These are phyloP conservation scores for Diplodia intermedia DNA, from an alignment of 2,329 filamentous ascomycete species.

Conservation along the genomic window DNA sequence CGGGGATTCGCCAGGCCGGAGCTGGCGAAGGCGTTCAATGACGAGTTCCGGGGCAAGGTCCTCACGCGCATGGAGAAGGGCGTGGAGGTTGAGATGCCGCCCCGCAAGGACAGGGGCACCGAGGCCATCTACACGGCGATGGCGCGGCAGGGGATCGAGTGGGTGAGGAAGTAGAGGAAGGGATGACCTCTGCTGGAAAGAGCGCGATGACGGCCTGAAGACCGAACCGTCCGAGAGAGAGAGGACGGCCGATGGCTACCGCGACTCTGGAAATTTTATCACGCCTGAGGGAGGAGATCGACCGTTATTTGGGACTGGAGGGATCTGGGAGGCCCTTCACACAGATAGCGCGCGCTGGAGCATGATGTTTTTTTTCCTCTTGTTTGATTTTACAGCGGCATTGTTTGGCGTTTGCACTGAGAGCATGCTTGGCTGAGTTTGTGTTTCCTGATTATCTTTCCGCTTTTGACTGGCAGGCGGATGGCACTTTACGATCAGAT, in stretches of 20 bases:
- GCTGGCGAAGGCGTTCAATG: not conserved
- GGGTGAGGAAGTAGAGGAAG: not conserved
- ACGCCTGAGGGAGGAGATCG: too few species aligned
- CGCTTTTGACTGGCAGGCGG: not conserved
- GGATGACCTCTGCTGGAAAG: too few species aligned
- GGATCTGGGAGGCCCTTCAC: too few species aligned
- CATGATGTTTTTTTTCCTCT: not conserved
- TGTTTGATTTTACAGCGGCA: not conserved
- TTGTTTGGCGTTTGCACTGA: not conserved
- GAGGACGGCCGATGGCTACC: too few species aligned
- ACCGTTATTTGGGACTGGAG: too few species aligned
- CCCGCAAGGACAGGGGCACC: not conserved
- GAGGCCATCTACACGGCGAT: not conserved
- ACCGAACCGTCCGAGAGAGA: too few species aligned
- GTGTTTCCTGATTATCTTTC: not conserved
- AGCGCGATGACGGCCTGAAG: too few species aligned
- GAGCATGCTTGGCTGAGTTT: not conserved
- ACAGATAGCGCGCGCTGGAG: too few species aligned
- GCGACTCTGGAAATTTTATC: too few species aligned
- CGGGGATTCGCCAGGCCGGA: not conserved
- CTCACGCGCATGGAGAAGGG: not conserved
- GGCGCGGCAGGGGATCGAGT: not conserved
- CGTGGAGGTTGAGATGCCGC: not conserved
- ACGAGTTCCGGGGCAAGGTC: not conserved
- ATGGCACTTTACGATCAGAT: not conserved